Conservation (phyloP, 805 yeast genomes). For the Metschnikowia arizonensis region DNA sequence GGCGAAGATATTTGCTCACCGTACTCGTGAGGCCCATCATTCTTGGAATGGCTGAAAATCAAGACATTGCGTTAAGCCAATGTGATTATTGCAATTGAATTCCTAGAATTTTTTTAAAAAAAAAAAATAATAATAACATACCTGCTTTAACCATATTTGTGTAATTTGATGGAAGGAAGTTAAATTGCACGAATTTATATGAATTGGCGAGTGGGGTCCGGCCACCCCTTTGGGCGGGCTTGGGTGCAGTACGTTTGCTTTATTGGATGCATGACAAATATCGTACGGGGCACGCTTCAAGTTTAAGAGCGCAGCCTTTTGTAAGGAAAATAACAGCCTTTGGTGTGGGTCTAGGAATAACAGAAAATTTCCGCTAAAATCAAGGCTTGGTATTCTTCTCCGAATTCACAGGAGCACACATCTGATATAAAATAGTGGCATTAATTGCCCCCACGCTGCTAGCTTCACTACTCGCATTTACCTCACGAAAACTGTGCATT, state of each 20-base stretch:
- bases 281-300: background rate
- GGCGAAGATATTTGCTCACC: conserved; percentile 16
- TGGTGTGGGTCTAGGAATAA: background rate
- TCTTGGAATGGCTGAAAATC: conserved; percentile 3
- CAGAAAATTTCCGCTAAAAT: background rate
- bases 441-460: background rate
- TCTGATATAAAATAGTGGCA: background rate
- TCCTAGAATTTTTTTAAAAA: background rate
- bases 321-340: too few species aligned
- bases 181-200: conserved; percentile 2
- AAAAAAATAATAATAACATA: too few species aligned
- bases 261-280: conserved; percentile 2
- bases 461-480: background rate
- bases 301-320: background rate
- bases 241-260: conserved; percentile 7
- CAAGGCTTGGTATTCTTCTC: background rate
- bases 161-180: conserved; percentile 1
- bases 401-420: background rate
- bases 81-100: background rate
- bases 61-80: background rate
- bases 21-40: conserved; percentile 10
- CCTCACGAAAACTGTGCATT: background rate
- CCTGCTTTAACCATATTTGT: conserved; percentile 60
- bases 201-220: conserved; percentile 6
- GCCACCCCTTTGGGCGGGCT: background rate